phyloP scores from a whole-genome alignment of 2,329 filamentous ascomycete species.

The Diaporthe sp. region DNA sequence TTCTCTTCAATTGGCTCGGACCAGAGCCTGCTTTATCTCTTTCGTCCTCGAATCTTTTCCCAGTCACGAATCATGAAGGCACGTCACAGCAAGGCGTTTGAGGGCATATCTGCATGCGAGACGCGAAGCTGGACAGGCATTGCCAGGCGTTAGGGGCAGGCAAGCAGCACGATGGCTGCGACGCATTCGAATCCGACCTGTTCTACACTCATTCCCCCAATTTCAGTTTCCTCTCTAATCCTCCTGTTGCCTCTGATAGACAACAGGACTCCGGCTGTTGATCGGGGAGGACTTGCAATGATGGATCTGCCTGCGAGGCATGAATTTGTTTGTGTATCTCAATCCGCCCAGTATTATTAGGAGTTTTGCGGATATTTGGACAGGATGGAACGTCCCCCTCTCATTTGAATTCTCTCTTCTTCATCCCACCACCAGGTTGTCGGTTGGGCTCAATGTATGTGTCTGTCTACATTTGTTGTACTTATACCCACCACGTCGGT shows the following conservation, averaged over 20 bases:
- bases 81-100: constrained; percentile 10
- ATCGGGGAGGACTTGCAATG: background rate
- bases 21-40: too few species aligned
- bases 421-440: background rate
- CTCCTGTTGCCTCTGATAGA: constrained; percentile 1
- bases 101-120: background rate
- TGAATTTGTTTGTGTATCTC: constrained; percentile 24
- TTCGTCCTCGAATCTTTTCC: background rate
- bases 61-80: background rate
- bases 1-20: background rate
- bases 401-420: background rate
- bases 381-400: background rate
- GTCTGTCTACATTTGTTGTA: constrained; percentile 20
- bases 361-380: constrained; percentile 26
- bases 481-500: background rate
- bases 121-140: background rate
- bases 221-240: background rate
- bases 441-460: background rate
- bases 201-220: background rate
- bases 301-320: constrained; percentile 1
- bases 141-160: background rate
- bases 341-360: constrained; percentile 28
- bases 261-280: background rate
- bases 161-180: background rate
- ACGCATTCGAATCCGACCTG: background rate